phyloP scores from a whole-genome alignment of 306 rosid species.

The Myrica gale region DNA sequence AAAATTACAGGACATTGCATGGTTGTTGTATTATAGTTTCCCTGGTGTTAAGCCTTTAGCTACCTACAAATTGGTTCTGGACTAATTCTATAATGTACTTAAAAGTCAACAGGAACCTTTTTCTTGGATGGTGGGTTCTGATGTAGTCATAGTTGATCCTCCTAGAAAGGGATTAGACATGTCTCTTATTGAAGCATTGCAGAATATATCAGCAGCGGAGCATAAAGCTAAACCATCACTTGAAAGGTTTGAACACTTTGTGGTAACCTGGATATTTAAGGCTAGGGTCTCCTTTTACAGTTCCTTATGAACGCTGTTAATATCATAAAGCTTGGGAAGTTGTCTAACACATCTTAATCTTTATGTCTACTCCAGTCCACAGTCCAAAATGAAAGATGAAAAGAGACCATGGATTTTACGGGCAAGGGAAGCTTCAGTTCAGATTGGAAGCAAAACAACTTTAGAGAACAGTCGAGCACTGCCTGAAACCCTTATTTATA shows the following conservation, averaged over 20 bases:
- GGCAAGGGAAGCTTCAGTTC: constrained; percentile 76
- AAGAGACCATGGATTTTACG: constrained; percentile 98
- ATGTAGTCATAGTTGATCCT: constrained; percentile 91
- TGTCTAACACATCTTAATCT: constrained; percentile 30
- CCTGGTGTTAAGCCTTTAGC: constrained; percentile 7
- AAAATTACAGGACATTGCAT: no score
- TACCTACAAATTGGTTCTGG: constrained; percentile 19
- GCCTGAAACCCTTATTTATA: constrained; percentile 88
- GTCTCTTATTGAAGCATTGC: constrained; percentile 65
- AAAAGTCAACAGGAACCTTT: constrained; percentile 73
- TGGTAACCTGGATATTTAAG: constrained; percentile 25
- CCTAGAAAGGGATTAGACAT: constrained; percentile 88
- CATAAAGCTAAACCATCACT: constrained; percentile 48
- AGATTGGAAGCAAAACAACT: constrained; percentile 52
- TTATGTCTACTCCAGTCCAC: constrained; percentile 47
- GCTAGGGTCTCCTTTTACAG: constrained; percentile 3
- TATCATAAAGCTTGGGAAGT: constrained; percentile 26
- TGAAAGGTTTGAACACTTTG: constrained; percentile 51
- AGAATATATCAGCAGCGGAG: constrained; percentile 53
- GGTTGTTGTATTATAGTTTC: not conserved
- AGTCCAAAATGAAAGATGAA: constrained; percentile 62
- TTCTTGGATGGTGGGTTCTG: constrained; percentile 81
- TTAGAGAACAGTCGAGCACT: constrained; percentile 41
- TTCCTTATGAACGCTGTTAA: not conserved
- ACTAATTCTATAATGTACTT: constrained; percentile 31